Base-by-base conservation (phyloP, 2,329 filamentous ascomycete species). In the Colletotrichum truncatum region DNA sequence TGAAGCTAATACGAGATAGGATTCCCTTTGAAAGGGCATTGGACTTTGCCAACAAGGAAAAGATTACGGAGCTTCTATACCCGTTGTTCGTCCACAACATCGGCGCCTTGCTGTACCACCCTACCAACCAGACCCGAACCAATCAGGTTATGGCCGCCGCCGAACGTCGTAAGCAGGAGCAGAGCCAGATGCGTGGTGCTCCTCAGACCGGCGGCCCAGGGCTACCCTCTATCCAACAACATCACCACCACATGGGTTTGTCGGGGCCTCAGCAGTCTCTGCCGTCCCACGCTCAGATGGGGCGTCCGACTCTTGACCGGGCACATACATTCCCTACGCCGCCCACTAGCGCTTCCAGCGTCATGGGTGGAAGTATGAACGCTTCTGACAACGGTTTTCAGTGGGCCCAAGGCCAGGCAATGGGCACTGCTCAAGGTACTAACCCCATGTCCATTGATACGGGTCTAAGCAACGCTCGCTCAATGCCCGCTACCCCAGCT, bases 31-130 rank as follows among this genome's bases (percentile, higher is more conserved):
- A 98, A 72, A 91, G 96, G 70, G 96, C 96, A n/a, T 83, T 99
- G 57, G 96, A 98, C 73, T 98, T 99, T 76, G 96, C 96, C 70
- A 99, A 99, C 83, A 98, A 98, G 85, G 96, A 99, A 80, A 98
- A 98, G 82, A 99, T 98, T 69, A 98, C 96, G 0, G 95, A 98
- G 80, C 83, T 94, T 49, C 82, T 98, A 58, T 99, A 98, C 78
- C 96, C 96, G 55, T 84, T 99, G 51, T 99, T 99, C 77, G 96
- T 98, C 38, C 94, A 98, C 80, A 97, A 98, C 80, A 98, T 98
- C 75, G 93, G 93, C 66, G 92, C 93, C 63, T 85, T 98, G 69
- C 87, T 98, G 52, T 98, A 98, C 78, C 95, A 98, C 76, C 95
- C 96, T 0, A 91, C 92, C 39, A 98, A 98, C 76, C 91, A 94